Evolutionary conservation across 2,329 filamentous ascomycete species (phyloP).

Genomic region (Colletotrichum orbiculare): DNA sequence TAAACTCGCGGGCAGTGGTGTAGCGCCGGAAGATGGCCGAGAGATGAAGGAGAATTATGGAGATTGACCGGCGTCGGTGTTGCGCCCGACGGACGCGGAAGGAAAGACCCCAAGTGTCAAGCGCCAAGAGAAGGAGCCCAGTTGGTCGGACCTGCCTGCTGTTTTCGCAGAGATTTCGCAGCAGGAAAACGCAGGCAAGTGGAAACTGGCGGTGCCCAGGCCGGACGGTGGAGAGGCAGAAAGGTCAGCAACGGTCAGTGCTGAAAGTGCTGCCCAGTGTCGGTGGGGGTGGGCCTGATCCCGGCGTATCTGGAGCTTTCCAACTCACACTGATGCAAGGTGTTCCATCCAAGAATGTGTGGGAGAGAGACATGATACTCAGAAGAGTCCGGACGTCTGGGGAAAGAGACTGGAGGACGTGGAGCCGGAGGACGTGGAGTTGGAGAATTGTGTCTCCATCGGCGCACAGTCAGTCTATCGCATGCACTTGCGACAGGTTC

Average conservation of each 20-base stretch:
- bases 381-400: no score
- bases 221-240: background rate
- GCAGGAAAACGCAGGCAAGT: background rate
- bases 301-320: background rate
- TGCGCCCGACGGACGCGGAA: slow-evolving; percentile 12
- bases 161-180: slow-evolving; percentile 8
- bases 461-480: background rate
- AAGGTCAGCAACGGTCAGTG: slow-evolving; percentile 8
- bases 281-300: slow-evolving; percentile 16
- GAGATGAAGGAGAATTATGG: background rate
- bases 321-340: background rate
- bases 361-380: no score
- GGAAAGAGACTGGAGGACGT: background rate
- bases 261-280: slow-evolving; percentile 15
- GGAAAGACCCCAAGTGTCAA: no score
- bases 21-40: slow-evolving; percentile 28
- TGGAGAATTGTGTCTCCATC: no score
- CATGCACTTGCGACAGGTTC: slow-evolving; percentile 1
- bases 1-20: background rate
- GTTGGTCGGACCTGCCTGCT: slow-evolving; percentile 6
- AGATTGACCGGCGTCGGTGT: background rate
- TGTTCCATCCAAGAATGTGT: no score
- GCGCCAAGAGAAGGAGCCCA: slow-evolving; percentile 4
- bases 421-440: background rate
- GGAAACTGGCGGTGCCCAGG: background rate